Evolutionary conservation across 1,139 yeast species (phyloP), one percentile per base, ranked within the genome.

Genomic region (Meyerozyma sp.): DNA sequence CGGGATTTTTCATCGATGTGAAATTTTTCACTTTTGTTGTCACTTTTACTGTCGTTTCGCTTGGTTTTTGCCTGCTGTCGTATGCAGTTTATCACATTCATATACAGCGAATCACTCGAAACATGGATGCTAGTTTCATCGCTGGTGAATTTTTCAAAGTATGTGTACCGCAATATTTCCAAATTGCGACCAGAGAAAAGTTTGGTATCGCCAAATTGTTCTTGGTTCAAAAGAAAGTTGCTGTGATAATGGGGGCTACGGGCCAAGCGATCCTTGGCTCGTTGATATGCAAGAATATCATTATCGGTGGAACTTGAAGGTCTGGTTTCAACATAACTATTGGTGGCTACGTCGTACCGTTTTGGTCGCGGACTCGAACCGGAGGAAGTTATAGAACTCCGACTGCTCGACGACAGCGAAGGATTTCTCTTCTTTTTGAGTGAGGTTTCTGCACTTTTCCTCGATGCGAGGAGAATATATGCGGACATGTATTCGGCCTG

Each of bases 141-240:
- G 14, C 43, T 41, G n/a, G 45, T 49, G 32, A 63, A 49, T 13
- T 52, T 52, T 38, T 61, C 55, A 42, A 61, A 63, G 41, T 62
- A 64, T 2, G 61, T 56, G 46, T 61, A 62, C 35, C 68, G 51
- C 45, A 64, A 55, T 16, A 58, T 48, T 20, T 56, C 48, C 8
- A 62, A 36, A 43, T 61, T 61, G 36, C 49, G 48, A 6, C 44
- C 47, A 18, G 54, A 52, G 38, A 63, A 55, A 32, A 63, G 49
- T 20, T 43, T 42, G 9, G 39, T 42, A 5, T 49, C 47, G 7
- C 49, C 53, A 46, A 35, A 51, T 32, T 36, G 47, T 26, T 44
- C 49, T 9, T 49, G 46, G 44, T 59, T 62, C 42, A 62, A 37
- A 6, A 36, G 35, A 13, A 45, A 55, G 40, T 61, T 63, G 21